Evolutionary conservation across 352 stramenopile species (phyloP).

Genomic region (Thalassiosira gravida): DNA sequence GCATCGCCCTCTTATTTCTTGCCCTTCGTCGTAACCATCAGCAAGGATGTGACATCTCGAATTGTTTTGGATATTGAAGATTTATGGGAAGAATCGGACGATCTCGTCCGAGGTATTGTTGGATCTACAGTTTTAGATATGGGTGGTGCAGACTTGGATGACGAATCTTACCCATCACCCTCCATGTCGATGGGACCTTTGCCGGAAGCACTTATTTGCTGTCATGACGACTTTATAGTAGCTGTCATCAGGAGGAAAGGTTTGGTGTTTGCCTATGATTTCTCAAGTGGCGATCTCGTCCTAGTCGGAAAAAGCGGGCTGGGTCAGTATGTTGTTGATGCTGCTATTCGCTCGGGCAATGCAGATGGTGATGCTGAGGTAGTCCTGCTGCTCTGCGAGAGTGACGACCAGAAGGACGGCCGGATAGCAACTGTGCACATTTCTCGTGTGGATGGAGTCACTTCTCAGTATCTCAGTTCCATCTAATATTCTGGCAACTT

Average conservation of each 20-base stretch:
- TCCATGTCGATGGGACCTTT: slow-evolving; percentile 81
- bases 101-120: slow-evolving; percentile 40
- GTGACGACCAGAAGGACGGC: slow-evolving; percentile 75
- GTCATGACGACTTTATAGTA: slow-evolving; percentile 74
- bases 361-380: slow-evolving; percentile 70
- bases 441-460: slow-evolving; percentile 20
- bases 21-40: slow-evolving; percentile 52
- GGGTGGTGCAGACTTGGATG: slow-evolving; percentile 32
- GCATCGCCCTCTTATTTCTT: slow-evolving; percentile 28
- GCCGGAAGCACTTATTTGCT: slow-evolving; percentile 77
- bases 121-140: slow-evolving; percentile 56
- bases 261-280: slow-evolving; percentile 75
- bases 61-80: slow-evolving; percentile 53
- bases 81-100: slow-evolving; percentile 28
- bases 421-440: slow-evolving; percentile 67
- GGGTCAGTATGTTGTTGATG: slow-evolving; percentile 85
- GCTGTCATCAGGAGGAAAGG: slow-evolving; percentile 72
- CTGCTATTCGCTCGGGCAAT: slow-evolving; percentile 69
- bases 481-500: too few species aligned
- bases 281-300: slow-evolving; percentile 68
- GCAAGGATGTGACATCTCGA: slow-evolving; percentile 45
- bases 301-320: slow-evolving; percentile 73
- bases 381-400: slow-evolving; percentile 73
- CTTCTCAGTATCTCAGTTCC: slow-evolving; percentile 14
- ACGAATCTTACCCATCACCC: slow-evolving; percentile 62